Base-by-base conservation (phyloP, 495 filamentous ascomycete genomes). In the Lentithecium fluviatile region DNA sequence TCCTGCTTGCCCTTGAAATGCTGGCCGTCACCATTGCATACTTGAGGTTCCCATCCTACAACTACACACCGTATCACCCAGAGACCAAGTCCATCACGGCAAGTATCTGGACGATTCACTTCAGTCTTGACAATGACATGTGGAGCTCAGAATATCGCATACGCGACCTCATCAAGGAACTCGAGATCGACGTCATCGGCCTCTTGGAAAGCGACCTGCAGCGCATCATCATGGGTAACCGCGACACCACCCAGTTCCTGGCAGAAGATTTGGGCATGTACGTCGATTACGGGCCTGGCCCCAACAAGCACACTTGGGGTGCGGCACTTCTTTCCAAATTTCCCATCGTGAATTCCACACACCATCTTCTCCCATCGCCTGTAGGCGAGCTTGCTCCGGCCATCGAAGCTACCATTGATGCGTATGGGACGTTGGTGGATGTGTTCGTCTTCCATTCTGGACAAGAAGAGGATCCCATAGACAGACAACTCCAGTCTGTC, bases 261-360 rank as follows among this genome's bases (percentile, higher is more conserved):
- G 92, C 95, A 24, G 94, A 97, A 69, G 92, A 97, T 48, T 78
- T 99, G 25, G 95, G 92, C 52, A 97, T 97, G 92, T 99, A 97
- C 70, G 90, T 91, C 20, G 95, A 99, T 74, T 97, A 91, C 68
- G 95, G 95, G 32, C 95, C 95, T 34, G 94, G 95, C 5, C 95
- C 95, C 11, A 94, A 99, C 81, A 97, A 97, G 76, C 95, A 99
- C 78, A 99, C 95, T 0, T 99, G 95, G 95, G 95, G 95, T 52
- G 80, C 85, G 6, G 94, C 92, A 5, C 78, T 99, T 60, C 82
- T 99, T 1, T 96, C 91, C 68, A 97, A 97, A 72, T 97, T 97
- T 77, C 95, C 95, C 4, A 97, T 99, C 65, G 72, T 99, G 52
- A 96, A 97, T 75, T 95, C 90, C 1, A 97, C 91, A 2, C 95